Evolutionary conservation across 495 filamentous ascomycete genomes (phyloP).

Genomic region (Astrothelium subdiscretum): DNA sequence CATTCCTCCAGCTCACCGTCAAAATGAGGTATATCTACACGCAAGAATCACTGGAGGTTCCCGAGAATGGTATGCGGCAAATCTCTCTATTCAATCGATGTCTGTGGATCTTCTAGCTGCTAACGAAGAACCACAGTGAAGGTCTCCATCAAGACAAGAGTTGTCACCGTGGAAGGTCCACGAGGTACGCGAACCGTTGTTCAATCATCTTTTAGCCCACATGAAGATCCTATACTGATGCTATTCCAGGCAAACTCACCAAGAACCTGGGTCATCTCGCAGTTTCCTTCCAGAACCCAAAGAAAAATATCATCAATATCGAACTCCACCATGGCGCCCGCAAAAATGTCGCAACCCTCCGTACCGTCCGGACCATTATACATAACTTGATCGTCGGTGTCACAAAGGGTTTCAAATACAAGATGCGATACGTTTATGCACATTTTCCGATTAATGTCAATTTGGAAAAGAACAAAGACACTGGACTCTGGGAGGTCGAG

Average conservation of each 20-base stretch:
- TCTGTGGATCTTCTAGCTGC: not conserved
- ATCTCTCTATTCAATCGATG: slow-evolving; percentile 11
- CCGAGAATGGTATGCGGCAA: slow-evolving; percentile 78
- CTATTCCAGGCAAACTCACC: slow-evolving; percentile 60
- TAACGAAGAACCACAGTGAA: slow-evolving; percentile 54
- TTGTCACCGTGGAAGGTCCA: slow-evolving; percentile 92
- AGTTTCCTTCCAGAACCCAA: slow-evolving; percentile 81
- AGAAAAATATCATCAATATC: slow-evolving; percentile 76
- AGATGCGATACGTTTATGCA: slow-evolving; percentile 99
- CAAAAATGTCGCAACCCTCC: slow-evolving; percentile 95
- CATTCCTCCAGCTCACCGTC: slow-evolving; percentile 22
- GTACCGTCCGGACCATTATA: slow-evolving; percentile 93
- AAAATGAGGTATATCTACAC: slow-evolving; percentile 99
- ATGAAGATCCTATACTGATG: not conserved
- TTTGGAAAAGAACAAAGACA: slow-evolving; percentile 90
- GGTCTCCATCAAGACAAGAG: slow-evolving; percentile 86
- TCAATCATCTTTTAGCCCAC: not conserved
- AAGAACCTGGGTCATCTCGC: slow-evolving; percentile 94
- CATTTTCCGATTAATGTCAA: slow-evolving; percentile 99
- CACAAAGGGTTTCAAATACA: slow-evolving; percentile 98
- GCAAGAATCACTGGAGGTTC: slow-evolving; percentile 83
- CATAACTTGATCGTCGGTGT: slow-evolving; percentile 97
- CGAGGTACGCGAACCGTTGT: slow-evolving; percentile 45
- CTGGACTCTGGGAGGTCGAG: slow-evolving; percentile 79
- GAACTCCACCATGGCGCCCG: slow-evolving; percentile 94